These are phyloP conservation scores for Diplocarpon mali DNA, from an alignment of 2,329 filamentous ascomycete species.

Conservation along the genomic window DNA sequence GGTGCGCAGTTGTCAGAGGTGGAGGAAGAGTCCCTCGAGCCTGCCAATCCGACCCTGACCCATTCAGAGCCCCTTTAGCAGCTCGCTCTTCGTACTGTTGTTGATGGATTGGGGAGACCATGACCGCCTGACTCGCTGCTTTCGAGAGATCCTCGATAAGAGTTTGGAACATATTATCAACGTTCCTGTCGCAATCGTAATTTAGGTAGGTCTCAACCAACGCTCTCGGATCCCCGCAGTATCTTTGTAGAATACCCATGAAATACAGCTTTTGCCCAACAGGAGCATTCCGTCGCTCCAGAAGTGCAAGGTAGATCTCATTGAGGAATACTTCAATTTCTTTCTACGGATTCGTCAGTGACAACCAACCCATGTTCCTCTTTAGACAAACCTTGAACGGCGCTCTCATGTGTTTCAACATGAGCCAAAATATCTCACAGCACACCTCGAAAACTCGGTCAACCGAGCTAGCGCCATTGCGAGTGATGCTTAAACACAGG, in stretches of 20 bases:
- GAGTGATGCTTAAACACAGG: conserved; percentile 84
- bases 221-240: conserved; percentile 77
- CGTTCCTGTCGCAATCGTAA: conserved; percentile 90
- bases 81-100: conserved; percentile 77
- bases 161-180: conserved; percentile 95
- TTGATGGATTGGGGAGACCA: conserved; percentile 66
- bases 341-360: conserved; percentile 45
- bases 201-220: conserved; percentile 95
- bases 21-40: conserved; percentile 76
- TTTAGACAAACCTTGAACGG: conserved; percentile 65
- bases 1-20: conserved; percentile 50
- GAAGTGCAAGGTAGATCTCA: conserved; percentile 86
- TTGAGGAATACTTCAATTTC: conserved; percentile 97
- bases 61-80: conserved; percentile 37
- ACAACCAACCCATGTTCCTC: no score
- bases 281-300: conserved; percentile 80
- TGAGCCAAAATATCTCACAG: conserved; percentile 96
- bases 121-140: conserved; percentile 69
- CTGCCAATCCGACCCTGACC: conserved; percentile 67
- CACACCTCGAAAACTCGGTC: conserved; percentile 89
- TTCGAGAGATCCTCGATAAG: conserved; percentile 90
- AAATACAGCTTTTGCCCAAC: conserved; percentile 88
- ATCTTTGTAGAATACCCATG: conserved; percentile 69
- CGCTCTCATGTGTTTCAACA: conserved; percentile 86
- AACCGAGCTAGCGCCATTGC: conserved; percentile 90